Conservation (phyloP, 805 yeast genomes). For the Starmerella sp. region DNA sequence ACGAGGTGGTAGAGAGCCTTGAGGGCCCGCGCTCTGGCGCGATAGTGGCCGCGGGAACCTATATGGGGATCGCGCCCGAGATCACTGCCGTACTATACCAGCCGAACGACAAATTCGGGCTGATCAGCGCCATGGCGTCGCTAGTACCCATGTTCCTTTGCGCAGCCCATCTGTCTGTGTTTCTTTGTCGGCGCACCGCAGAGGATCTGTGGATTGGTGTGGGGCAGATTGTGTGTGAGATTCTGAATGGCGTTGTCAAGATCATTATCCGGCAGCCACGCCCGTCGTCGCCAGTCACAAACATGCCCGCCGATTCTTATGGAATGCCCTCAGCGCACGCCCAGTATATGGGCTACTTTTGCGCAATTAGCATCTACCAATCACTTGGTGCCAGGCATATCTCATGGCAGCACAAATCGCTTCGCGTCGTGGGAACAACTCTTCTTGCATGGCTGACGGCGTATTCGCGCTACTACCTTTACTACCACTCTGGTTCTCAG, state of each 20-base stretch:
- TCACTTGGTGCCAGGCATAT: slow-evolving; percentile 16
- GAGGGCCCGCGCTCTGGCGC: slow-evolving; percentile 1
- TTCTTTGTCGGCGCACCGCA: slow-evolving; percentile 67
- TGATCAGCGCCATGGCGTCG: slow-evolving; percentile 58
- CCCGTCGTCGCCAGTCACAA: slow-evolving; percentile 36
- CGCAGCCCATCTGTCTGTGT: slow-evolving; percentile 74
- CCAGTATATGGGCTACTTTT: slow-evolving; percentile 84
- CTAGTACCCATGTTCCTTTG: slow-evolving; percentile 69
- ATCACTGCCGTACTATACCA: slow-evolving; percentile 77
- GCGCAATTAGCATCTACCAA: slow-evolving; percentile 30
- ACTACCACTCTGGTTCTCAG: slow-evolving; percentile 66
- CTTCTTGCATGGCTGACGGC: slow-evolving; percentile 37
- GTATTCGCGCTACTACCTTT: slow-evolving; percentile 61
- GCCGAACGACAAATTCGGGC: slow-evolving; percentile 49
- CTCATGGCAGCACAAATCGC: slow-evolving; percentile 16
- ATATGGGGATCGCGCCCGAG: slow-evolving; percentile 35
- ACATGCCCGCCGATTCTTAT: slow-evolving; percentile 42
- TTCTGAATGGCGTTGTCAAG: slow-evolving; percentile 58
- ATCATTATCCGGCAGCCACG: slow-evolving; percentile 56
- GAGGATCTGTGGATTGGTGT: slow-evolving; percentile 74
- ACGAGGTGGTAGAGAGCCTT: not conserved
- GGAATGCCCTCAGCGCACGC: slow-evolving; percentile 98
- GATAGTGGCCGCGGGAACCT: slow-evolving; percentile 11
- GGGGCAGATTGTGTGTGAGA: slow-evolving; percentile 76
- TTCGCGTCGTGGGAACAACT: slow-evolving; percentile 22